These are phyloP conservation scores for Penicillium sp. DNA, from an alignment of 2,329 filamentous ascomycete species.

Conservation along the genomic window DNA sequence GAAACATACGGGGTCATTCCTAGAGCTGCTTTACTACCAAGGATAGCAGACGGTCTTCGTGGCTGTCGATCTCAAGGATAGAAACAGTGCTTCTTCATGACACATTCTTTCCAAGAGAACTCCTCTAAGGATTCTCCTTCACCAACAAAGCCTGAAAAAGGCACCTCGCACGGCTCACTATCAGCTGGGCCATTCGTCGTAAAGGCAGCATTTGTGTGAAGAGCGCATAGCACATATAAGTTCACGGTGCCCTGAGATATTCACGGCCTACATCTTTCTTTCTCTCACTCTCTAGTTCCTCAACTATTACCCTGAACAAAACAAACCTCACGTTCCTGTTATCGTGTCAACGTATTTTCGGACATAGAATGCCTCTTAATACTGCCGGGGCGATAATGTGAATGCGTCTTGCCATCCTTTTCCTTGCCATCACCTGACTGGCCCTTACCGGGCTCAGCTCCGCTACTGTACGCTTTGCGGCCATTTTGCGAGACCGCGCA, in stretches of 20 bases:
- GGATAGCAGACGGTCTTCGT: neutral
- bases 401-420: constrained; percentile 2
- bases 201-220: neutral
- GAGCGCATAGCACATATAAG: neutral
- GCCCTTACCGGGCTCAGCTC: neutral
- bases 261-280: neutral
- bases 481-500: neutral
- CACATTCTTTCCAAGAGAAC: neutral
- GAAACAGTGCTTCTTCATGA: neutral
- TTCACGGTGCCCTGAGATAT: neutral
- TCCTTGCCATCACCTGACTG: constrained; percentile 3
- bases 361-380: neutral
- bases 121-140: neutral
- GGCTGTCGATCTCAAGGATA: neutral
- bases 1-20: too few species aligned
- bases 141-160: neutral
- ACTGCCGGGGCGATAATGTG: neutral
- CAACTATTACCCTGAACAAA: neutral
- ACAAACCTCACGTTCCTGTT: neutral
- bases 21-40: too few species aligned
- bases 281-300: neutral
- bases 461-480: neutral
- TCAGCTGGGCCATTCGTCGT: neutral
- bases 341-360: neutral
- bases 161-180: too few species aligned